These are phyloP conservation scores for Angomonas ambiguus DNA, from an alignment of 208 protist genomes.

Conservation along the genomic window DNA sequence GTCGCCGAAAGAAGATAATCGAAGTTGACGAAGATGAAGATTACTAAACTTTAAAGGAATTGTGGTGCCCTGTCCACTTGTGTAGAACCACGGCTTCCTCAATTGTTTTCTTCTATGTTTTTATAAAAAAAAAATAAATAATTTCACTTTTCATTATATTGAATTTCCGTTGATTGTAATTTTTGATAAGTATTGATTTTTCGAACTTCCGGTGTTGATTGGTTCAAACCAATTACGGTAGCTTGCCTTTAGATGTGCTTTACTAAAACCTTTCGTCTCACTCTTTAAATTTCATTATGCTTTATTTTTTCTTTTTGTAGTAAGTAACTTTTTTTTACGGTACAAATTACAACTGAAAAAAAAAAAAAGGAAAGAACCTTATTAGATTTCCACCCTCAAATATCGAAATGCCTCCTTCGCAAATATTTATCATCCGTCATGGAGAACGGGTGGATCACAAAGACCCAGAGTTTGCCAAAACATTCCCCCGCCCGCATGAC, in stretches of 20 bases:
- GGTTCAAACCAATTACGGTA: no score
- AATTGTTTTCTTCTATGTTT: constrained; percentile 10
- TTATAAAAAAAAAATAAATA: neutral
- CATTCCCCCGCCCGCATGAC: constrained; percentile 45
- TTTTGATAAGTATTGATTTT: neutral
- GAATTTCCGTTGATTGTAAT: neutral
- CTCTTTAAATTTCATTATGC: neutral
- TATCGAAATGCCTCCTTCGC: constrained; percentile 22
- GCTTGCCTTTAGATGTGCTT: neutral
- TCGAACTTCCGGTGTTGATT: no score
- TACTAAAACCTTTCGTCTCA: neutral
- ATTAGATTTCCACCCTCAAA: neutral
- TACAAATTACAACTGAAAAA: neutral
- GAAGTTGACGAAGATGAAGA: constrained; percentile 37
- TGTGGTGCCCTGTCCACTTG: no score
- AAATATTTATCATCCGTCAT: constrained; percentile 48
- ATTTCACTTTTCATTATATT: neutral
- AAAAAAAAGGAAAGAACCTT: no score
- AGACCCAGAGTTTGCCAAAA: constrained; percentile 27
- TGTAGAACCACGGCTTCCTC: no score
- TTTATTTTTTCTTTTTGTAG: constrained; percentile 11
- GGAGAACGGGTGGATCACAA: constrained; percentile 51
- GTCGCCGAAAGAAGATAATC: constrained; percentile 16
- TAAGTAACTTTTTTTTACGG: neutral
- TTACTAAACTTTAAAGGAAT: constrained; percentile 7